A percentile compares a stretch with the other conserved stretches of the same genome.
Evolutionary conservation across 257 asterid species (phyloP).

Genomic region (Gentiana straminea): DNA sequence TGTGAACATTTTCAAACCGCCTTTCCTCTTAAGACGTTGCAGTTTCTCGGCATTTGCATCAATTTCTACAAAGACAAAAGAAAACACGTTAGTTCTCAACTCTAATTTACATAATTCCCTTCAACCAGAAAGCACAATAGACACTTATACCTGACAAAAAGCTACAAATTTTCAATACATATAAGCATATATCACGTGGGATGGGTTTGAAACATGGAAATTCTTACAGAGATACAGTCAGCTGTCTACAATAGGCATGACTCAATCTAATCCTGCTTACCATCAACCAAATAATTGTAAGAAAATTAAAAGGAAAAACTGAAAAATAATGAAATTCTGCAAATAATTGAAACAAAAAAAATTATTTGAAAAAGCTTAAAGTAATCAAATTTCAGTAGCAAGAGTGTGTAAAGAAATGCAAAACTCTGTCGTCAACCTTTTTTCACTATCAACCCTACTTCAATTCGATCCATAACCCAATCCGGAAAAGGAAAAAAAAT

Average conservation of each 20-base stretch:
- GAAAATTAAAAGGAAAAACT: too few relatives aligned
- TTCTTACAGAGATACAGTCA: too few relatives aligned
- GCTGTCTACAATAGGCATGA: too few relatives aligned
- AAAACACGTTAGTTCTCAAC: neutral
- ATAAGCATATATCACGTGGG: too few relatives aligned
- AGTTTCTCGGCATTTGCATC: conserved; percentile 13
- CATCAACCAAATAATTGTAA: too few relatives aligned
- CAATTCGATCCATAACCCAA: conserved; percentile 17
- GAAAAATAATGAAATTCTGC: too few relatives aligned
- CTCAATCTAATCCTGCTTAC: too few relatives aligned
- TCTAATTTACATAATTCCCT: neutral
- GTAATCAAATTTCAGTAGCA: neutral
- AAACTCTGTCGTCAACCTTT: conserved; percentile 3
- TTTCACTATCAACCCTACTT: conserved; percentile 17
- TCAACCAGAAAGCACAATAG: neutral
- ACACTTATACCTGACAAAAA: neutral
- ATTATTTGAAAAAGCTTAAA: neutral
- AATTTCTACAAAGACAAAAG: conserved; percentile 10
- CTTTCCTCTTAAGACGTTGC: neutral
- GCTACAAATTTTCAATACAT: neutral
- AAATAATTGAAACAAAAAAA: neutral
- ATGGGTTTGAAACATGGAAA: too few relatives aligned
- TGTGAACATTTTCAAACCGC: conserved; percentile 10
- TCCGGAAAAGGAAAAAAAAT: too few relatives aligned
- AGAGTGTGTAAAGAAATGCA: neutral